phyloP scores from a whole-genome alignment of 176 grass and related monocot species.

The Aegilops bicornis region DNA sequence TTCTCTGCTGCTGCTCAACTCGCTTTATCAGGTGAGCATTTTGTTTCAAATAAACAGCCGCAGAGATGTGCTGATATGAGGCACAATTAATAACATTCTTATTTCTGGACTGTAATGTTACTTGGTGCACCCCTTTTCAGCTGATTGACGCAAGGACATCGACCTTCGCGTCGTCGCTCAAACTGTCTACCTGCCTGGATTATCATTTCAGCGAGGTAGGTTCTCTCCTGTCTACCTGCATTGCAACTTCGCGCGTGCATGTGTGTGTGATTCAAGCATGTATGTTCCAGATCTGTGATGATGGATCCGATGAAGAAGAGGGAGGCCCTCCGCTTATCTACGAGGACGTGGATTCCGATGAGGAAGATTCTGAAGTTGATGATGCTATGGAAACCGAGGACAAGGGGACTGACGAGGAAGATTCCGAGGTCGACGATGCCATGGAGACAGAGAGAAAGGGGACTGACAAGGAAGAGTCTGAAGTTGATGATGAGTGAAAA shows the following conservation, averaged over 20 bases:
- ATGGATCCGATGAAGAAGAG: constrained; percentile 43
- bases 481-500: constrained; percentile 7
- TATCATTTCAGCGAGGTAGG: constrained; percentile 46
- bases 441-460: constrained; percentile 37
- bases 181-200: constrained; percentile 61
- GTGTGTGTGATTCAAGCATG: background rate
- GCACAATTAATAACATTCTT: background rate
- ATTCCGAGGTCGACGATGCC: background rate
- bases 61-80: background rate
- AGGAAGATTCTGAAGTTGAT: constrained; percentile 54
- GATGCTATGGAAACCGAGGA: constrained; percentile 43
- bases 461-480: background rate
- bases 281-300: constrained; percentile 33
- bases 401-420: background rate
- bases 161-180: constrained; percentile 43
- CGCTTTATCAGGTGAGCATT: constrained; percentile 73
- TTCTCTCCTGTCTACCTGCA: background rate
- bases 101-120: background rate
- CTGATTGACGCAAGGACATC: constrained; percentile 65
- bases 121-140: background rate
- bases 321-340: constrained; percentile 34
- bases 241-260: background rate
- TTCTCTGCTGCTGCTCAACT: constrained; percentile 71
- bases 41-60: background rate
- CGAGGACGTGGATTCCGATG: constrained; percentile 55